phyloP scores from a whole-genome alignment of 2,329 filamentous ascomycete genomes.

The Cercospora zeina region DNA sequence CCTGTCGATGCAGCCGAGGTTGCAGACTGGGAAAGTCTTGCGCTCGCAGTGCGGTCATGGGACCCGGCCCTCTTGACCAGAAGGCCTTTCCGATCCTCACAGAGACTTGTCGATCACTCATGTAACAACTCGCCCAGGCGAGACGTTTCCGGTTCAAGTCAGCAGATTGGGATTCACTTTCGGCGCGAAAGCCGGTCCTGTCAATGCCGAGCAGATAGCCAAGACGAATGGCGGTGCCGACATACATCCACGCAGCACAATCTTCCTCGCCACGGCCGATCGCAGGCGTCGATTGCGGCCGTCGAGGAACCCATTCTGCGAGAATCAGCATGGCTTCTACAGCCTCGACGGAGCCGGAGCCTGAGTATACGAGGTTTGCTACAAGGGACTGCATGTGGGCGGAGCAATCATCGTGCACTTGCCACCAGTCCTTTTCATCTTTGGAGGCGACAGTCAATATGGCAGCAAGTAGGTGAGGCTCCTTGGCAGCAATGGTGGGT shows the following conservation, averaged over 20 bases:
- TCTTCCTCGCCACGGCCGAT: slow-evolving; percentile 41
- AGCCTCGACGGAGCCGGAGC: slow-evolving; percentile 38
- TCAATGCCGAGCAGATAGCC: slow-evolving; percentile 41
- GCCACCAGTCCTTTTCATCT: slow-evolving; percentile 40
- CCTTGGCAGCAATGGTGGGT: slow-evolving; percentile 33
- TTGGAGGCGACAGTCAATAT: slow-evolving; percentile 41
- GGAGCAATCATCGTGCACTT: slow-evolving; percentile 38
- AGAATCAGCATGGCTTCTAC: slow-evolving; percentile 41
- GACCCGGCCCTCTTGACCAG: slow-evolving; percentile 39
- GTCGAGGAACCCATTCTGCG: slow-evolving; percentile 39
- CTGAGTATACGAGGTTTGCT: slow-evolving; percentile 37
- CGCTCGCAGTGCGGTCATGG: slow-evolving; percentile 39
- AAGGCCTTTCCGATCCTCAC: slow-evolving; percentile 41
- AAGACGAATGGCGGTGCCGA: slow-evolving; percentile 39
- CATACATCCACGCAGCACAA: slow-evolving; percentile 41
- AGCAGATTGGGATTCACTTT: slow-evolving; percentile 34
- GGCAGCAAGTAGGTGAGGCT: slow-evolving; percentile 39
- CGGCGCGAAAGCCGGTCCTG: slow-evolving; percentile 38
- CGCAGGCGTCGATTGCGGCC: slow-evolving; percentile 34
- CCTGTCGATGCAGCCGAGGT: slow-evolving; percentile 30
- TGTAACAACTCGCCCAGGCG: slow-evolving; percentile 41
- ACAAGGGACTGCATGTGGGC: slow-evolving; percentile 41
- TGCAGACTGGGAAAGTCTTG: slow-evolving; percentile 39
- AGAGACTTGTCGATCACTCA: slow-evolving; percentile 40
- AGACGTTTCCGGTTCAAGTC: slow-evolving; percentile 39